A percentile compares a stretch with the other conserved stretches of the same genome.
These are phyloP conservation scores for Rhodotorula toruloides DNA, from an alignment of 768 basidiomycete genomes.

Conservation along the genomic window DNA sequence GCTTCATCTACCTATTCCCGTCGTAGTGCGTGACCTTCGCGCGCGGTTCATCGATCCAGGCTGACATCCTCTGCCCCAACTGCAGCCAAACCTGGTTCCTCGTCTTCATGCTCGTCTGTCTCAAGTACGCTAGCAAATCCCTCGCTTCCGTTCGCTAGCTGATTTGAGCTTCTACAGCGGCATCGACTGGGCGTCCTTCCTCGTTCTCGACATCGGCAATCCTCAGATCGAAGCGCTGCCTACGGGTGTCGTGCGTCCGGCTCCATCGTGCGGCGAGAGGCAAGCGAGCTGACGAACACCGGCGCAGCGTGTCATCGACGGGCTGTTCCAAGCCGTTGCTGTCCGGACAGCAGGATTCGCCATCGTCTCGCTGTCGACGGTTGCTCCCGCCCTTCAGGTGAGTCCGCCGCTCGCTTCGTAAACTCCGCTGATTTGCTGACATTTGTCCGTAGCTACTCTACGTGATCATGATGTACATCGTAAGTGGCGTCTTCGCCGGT, in stretches of 20 bases:
- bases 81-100: constrained; percentile 39
- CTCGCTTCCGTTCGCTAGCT: neutral
- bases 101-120: constrained; percentile 33
- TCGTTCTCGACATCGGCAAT: constrained; percentile 81
- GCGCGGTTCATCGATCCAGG: neutral
- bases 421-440: neutral
- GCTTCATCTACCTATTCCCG: constrained; percentile 43
- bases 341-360: constrained; percentile 84
- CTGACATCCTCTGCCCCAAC: too few species aligned
- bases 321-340: constrained; percentile 67
- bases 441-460: constrained; percentile 54
- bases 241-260: constrained; percentile 50
- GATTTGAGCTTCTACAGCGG: neutral
- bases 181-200: constrained; percentile 84
- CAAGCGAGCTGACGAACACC: fast-evolving
- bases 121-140: constrained; percentile 34
- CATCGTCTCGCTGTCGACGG: constrained; percentile 63
- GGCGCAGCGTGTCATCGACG: constrained; percentile 58
- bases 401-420: neutral
- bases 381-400: constrained; percentile 89
- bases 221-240: constrained; percentile 64
- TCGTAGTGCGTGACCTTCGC: neutral
- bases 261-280: too few species aligned
- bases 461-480: constrained; percentile 87
- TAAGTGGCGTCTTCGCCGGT: constrained; percentile 48